These are phyloP conservation scores for Favolaschia claudopus DNA, from an alignment of 768 basidiomycete species.

Conservation along the genomic window DNA sequence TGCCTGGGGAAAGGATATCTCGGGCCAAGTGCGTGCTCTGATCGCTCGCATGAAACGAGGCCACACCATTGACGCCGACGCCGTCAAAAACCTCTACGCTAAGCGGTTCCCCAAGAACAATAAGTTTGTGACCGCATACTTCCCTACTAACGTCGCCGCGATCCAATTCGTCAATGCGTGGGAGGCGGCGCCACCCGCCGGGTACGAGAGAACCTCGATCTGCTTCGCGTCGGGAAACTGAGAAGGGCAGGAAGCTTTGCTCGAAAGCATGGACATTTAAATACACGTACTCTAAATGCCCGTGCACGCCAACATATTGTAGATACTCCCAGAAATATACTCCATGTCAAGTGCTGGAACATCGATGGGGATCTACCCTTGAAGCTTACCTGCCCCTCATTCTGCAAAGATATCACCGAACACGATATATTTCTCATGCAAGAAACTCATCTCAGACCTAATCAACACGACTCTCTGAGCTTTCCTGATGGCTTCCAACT, in stretches of 20 bases:
- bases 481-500: neutral
- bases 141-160: conserved; percentile 4
- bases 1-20: conserved; percentile 1
- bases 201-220: neutral
- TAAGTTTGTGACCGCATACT: conserved; percentile 1
- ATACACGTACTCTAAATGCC: neutral
- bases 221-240: conserved; percentile 11
- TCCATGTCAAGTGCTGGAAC: neutral
- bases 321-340: neutral
- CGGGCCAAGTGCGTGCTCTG: neutral
- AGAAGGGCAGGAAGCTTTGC: too few relatives aligned
- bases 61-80: neutral
- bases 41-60: neutral
- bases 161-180: conserved; percentile 9
- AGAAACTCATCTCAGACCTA: conserved; percentile 2
- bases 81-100: neutral
- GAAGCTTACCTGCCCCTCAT: conserved; percentile 3
- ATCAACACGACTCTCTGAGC: neutral
- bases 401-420: neutral
- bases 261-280: neutral
- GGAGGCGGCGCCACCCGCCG: neutral
- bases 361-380: conserved; percentile 1
- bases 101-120: conserved; percentile 4
- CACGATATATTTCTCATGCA: neutral
- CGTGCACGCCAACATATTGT: neutral